Conservation (phyloP, 306 rosid species). For the Trichosanthes truncata region DNA sequence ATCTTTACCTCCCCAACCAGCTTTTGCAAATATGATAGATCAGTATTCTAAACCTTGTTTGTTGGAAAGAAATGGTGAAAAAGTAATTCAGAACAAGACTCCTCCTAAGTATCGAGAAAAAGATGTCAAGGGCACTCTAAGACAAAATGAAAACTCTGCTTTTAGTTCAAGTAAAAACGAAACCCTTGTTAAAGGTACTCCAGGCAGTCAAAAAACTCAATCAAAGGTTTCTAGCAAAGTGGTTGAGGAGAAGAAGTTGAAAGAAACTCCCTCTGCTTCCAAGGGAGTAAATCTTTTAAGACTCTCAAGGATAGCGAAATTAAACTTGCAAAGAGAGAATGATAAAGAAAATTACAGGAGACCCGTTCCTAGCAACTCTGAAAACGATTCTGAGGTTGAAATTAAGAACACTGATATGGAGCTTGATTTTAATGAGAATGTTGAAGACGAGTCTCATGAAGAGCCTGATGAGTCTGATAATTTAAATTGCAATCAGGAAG, state of each 20-base stretch:
- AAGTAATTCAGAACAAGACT: conserved; percentile 52
- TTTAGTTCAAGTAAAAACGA: conserved; percentile 46
- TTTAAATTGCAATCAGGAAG: conserved; percentile 34
- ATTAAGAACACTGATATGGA: conserved; percentile 97
- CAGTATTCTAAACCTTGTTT: conserved; percentile 54
- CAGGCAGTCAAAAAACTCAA: conserved; percentile 54
- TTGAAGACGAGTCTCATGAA: conserved; percentile 70
- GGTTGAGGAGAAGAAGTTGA: conserved; percentile 45
- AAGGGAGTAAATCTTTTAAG: conserved; percentile 79
- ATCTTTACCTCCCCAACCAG: conserved; percentile 84
- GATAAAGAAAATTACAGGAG: conserved; percentile 97
- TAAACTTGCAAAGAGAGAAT: conserved; percentile 81
- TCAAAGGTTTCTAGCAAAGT: conserved; percentile 60
- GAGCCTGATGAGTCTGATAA: conserved; percentile 62
- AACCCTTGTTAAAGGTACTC: conserved; percentile 65
- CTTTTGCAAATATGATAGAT: conserved; percentile 72
- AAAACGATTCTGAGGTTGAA: conserved; percentile 86
- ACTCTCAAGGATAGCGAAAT: conserved; percentile 83
- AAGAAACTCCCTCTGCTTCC: conserved; percentile 40
- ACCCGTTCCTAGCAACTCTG: conserved; percentile 48
- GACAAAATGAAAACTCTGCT: conserved; percentile 65
- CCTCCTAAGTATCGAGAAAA: conserved; percentile 78
- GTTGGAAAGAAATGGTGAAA: conserved; percentile 76
- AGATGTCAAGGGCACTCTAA: conserved; percentile 48
- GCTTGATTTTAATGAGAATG: conserved; percentile 84